A percentile compares a stretch with the other conserved stretches of the same genome.
phyloP scores from a whole-genome alignment of 306 rosid genomes.

The Chamaecrista fasciculata region DNA sequence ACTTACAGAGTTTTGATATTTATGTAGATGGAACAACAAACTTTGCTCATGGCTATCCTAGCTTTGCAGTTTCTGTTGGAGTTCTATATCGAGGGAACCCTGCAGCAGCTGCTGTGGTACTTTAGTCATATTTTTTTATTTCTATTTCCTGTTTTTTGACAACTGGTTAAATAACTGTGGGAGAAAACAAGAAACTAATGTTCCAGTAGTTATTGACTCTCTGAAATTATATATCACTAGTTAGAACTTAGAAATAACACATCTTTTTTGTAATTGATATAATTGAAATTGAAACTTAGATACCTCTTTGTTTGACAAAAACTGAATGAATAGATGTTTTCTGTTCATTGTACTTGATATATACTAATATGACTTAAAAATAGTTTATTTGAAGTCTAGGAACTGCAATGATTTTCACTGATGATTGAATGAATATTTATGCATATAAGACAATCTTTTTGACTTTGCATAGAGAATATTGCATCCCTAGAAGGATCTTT shows the following conservation, averaged over 20 bases:
- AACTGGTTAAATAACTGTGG: neutral
- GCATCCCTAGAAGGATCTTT: neutral
- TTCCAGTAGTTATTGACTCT: neutral
- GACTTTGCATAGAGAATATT: neutral
- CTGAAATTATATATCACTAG: neutral
- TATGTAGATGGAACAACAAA: constrained; percentile 91
- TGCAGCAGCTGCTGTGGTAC: constrained; percentile 91
- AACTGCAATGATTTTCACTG: neutral
- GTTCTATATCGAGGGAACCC: constrained; percentile 88
- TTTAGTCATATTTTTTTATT: constrained; percentile 21
- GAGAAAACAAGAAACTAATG: neutral
- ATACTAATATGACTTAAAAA: neutral
- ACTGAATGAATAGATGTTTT: neutral
- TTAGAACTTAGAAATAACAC: neutral
- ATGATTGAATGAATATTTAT: neutral
- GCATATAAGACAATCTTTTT: neutral
- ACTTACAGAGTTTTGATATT: constrained; percentile 33
- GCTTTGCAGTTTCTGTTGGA: constrained; percentile 95
- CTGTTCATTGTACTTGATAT: neutral
- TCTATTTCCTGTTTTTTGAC: constrained; percentile 5
- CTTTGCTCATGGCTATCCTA: constrained; percentile 91
- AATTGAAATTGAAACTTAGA: neutral
- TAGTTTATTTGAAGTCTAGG: neutral
- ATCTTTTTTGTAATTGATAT: neutral
- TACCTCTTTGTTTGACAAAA: neutral